Conservation (phyloP, 768 basidiomycete species). For the Pulveroboletus sp. region DNA sequence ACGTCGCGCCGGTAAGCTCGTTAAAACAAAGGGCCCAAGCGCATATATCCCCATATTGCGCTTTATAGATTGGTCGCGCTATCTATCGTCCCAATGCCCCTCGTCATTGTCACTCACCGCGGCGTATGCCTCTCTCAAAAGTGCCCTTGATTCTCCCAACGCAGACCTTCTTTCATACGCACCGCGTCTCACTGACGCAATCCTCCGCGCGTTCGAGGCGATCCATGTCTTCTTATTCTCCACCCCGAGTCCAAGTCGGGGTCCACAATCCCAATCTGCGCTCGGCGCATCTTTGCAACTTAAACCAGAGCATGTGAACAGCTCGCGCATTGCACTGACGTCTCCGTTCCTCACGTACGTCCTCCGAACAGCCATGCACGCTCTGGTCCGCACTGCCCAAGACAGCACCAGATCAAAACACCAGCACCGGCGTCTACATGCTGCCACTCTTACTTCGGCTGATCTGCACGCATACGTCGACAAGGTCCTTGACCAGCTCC, state of each 20-base stretch:
- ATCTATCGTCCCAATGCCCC: slow-evolving; percentile 19
- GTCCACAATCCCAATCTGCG: neutral
- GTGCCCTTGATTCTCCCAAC: slow-evolving; percentile 8
- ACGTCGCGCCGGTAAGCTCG: slow-evolving; percentile 12
- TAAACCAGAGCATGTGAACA: slow-evolving; percentile 12
- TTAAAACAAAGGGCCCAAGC: neutral
- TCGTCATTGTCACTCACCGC: slow-evolving; percentile 20
- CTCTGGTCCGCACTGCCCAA: slow-evolving; percentile 7
- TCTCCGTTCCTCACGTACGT: slow-evolving; percentile 23
- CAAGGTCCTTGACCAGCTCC: slow-evolving; percentile 13
- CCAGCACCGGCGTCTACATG: neutral
- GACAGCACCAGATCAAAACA: slow-evolving; percentile 13
- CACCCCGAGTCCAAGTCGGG: neutral
- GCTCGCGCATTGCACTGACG: slow-evolving; percentile 15
- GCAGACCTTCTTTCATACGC: slow-evolving; percentile 2
- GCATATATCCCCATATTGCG: slow-evolving; percentile 1
- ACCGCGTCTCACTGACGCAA: slow-evolving; percentile 17
- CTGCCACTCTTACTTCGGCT: neutral
- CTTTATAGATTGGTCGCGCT: slow-evolving; percentile 18
- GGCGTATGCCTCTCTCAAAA: slow-evolving; percentile 20
- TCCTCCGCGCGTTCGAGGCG: slow-evolving; percentile 15
- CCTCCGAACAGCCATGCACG: slow-evolving; percentile 20
- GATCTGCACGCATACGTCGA: slow-evolving; percentile 8
- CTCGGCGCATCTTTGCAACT: neutral
- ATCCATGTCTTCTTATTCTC: slow-evolving; percentile 21